A percentile compares a stretch with the other conserved stretches of the same genome.
Conservation (phyloP, 2,329 filamentous ascomycete genomes). For the Epichloe bromicola region DNA sequence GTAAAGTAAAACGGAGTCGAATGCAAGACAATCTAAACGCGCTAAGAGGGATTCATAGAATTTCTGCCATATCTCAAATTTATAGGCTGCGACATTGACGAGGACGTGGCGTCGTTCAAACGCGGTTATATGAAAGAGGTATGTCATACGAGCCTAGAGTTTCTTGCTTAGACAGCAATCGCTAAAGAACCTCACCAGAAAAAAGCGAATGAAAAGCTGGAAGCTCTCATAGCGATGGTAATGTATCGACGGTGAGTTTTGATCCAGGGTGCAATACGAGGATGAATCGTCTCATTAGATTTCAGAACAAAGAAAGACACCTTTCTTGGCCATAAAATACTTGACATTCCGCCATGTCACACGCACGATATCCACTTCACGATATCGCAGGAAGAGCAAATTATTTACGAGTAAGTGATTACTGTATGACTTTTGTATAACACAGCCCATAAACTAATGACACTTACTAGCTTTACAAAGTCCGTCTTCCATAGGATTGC, state of each 20-base stretch:
- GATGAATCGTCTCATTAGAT: neutral
- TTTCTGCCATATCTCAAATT: constrained; percentile 23
- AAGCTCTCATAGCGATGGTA: constrained; percentile 9
- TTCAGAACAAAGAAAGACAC: constrained; percentile 15
- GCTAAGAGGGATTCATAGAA: constrained; percentile 14
- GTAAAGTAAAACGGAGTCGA: constrained; percentile 9
- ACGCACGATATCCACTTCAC: constrained; percentile 12
- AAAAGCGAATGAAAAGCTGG: constrained; percentile 9
- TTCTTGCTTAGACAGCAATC: neutral
- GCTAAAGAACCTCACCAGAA: constrained; percentile 3
- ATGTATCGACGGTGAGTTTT: constrained; percentile 17
- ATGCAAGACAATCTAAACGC: neutral
- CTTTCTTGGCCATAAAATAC: constrained; percentile 15
- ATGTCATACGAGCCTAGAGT: neutral
- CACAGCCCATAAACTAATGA: neutral
- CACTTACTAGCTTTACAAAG: neutral
- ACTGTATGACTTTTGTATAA: neutral
- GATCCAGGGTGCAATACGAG: too few species aligned
- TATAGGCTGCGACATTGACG: constrained; percentile 11
- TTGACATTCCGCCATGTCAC: constrained; percentile 11
- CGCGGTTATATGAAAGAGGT: constrained; percentile 10
- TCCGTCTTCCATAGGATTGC: neutral
- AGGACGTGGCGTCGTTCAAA: neutral
- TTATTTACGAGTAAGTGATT: neutral
- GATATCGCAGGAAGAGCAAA: constrained; percentile 14